Conservation (phyloP, 345 rosid species). For the Acer negundo region DNA sequence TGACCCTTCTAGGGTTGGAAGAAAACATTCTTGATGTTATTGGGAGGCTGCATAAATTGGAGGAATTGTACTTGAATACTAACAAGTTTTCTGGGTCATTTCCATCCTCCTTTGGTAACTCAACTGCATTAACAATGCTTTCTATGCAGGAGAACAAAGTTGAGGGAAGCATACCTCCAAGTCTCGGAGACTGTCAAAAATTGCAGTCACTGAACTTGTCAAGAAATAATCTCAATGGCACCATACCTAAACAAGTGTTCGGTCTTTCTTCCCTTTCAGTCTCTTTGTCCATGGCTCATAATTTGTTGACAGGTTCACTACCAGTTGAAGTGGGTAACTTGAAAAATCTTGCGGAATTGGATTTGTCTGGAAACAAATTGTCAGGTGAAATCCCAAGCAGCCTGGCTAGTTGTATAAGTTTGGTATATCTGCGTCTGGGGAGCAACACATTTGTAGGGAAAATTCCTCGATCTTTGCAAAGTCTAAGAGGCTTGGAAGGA, state of each 20-base stretch:
- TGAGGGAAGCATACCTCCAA: conserved; percentile 18
- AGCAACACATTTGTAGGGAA: conserved; percentile 4
- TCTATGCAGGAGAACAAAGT: background rate
- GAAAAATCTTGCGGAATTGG: background rate
- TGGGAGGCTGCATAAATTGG: background rate
- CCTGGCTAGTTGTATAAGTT: background rate
- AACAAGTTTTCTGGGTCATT: background rate
- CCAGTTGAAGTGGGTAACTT: conserved; percentile 15
- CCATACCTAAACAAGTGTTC: background rate
- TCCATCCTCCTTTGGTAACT: background rate
- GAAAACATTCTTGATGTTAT: background rate
- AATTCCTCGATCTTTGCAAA: background rate
- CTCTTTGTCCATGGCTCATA: background rate
- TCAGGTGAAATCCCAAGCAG: conserved; percentile 15
- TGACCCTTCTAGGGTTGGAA: background rate
- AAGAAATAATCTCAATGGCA: conserved; percentile 10
- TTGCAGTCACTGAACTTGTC: background rate
- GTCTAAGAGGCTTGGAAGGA: background rate
- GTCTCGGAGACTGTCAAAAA: conserved; percentile 2
- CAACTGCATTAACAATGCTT: background rate
- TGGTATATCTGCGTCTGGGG: background rate
- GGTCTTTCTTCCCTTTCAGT: conserved; percentile 13
- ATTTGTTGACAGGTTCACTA: background rate
- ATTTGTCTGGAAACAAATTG: background rate
- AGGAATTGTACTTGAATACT: background rate